These are phyloP conservation scores for Lactarius evosmus DNA, from an alignment of 768 basidiomycete genomes.

Conservation along the genomic window DNA sequence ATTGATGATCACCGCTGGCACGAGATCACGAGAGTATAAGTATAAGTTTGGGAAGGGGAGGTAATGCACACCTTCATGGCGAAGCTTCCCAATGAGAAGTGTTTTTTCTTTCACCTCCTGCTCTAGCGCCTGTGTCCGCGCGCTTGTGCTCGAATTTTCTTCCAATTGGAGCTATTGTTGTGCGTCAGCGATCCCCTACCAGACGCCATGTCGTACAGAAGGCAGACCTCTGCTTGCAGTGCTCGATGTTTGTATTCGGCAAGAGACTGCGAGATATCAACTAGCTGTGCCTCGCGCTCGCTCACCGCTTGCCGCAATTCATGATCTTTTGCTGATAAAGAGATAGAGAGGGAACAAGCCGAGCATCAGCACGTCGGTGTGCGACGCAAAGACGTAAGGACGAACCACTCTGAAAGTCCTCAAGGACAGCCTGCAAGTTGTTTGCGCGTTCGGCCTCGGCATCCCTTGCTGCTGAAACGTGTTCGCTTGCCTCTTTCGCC, in stretches of 20 bases:
- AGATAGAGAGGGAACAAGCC: constrained; percentile 12
- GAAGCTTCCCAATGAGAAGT: constrained; percentile 87
- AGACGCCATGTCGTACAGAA: background rate
- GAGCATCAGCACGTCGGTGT: constrained; percentile 15
- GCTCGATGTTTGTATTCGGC: constrained; percentile 92
- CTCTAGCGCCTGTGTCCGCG: constrained; percentile 69
- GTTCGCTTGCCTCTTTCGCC: constrained; percentile 55
- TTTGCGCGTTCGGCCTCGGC: constrained; percentile 66
- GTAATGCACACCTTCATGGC: constrained; percentile 78
- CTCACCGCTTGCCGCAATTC: constrained; percentile 83
- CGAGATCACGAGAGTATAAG: constrained; percentile 12
- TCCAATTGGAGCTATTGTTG: constrained; percentile 64
- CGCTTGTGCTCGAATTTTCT: constrained; percentile 63
- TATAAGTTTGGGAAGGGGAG: background rate
- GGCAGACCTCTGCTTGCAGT: constrained; percentile 74
- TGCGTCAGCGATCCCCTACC: constrained; percentile 3
- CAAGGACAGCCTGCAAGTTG: constrained; percentile 89
- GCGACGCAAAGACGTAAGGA: background rate
- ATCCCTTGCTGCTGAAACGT: constrained; percentile 56
- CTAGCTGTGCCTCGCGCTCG: constrained; percentile 75
- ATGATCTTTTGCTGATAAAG: constrained; percentile 72
- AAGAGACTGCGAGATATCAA: constrained; percentile 65
- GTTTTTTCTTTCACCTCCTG: constrained; percentile 95
- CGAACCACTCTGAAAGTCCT: constrained; percentile 92
- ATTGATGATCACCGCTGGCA: constrained; percentile 87